Evolutionary conservation across 495 filamentous ascomycete species (phyloP).

Genomic region (Beverwykella pulmonaria): DNA sequence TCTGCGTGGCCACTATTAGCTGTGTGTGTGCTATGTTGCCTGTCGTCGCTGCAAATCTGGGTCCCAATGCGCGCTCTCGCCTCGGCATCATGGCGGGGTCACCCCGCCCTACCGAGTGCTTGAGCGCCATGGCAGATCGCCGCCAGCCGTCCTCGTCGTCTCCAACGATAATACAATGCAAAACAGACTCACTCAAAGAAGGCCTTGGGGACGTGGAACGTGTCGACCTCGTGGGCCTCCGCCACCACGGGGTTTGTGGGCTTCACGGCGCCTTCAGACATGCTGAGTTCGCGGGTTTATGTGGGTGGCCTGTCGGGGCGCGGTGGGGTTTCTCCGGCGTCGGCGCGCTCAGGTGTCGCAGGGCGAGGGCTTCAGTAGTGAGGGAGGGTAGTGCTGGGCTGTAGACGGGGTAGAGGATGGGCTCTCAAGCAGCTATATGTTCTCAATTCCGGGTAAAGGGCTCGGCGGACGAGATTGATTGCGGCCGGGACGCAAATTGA

Average conservation of each 20-base stretch:
- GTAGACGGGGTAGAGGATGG: neutral
- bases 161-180: conserved; percentile 20
- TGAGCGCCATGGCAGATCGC: no score
- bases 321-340: neutral
- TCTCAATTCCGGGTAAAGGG: conserved; percentile 37
- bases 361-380: neutral
- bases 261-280: conserved; percentile 65
- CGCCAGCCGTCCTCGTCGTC: no score
- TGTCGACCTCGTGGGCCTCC: conserved; percentile 85
- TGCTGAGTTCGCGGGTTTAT: conserved; percentile 47
- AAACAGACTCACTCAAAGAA: conserved; percentile 60
- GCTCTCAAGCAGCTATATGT: conserved; percentile 28
- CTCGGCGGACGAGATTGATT: conserved; percentile 25
- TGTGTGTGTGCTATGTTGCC: neutral
- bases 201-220: conserved; percentile 67
- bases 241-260: conserved; percentile 69
- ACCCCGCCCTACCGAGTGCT: conserved; percentile 28
- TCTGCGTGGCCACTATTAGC: conserved; percentile 44
- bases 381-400: neutral
- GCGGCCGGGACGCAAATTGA: conserved; percentile 25
- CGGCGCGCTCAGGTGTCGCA: conserved; percentile 7
- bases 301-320: neutral
- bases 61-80: neutral
- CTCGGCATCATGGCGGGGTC: conserved; percentile 21
- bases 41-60: no score